phyloP scores from a whole-genome alignment of 306 rosid genomes.

The Bauhinia variegata region DNA sequence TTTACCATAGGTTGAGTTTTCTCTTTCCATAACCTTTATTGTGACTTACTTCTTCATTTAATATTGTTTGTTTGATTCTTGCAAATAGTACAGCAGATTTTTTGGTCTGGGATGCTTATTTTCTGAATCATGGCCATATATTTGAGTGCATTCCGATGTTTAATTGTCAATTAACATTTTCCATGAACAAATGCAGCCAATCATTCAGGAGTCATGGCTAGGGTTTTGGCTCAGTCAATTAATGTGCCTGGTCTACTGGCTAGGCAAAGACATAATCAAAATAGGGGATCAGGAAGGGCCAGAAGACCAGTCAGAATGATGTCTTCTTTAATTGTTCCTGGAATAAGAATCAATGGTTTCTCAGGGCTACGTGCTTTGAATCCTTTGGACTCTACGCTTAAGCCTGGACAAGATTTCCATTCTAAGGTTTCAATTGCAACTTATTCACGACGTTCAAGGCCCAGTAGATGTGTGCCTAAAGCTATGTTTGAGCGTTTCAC shows the following conservation, averaged over 20 bases:
- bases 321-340: slow-evolving; percentile 52
- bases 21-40: slow-evolving; percentile 1
- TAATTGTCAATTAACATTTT: slow-evolving; percentile 20
- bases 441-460: slow-evolving; percentile 56
- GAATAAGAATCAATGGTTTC: slow-evolving; percentile 57
- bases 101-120: not conserved
- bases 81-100: not conserved
- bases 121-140: not conserved
- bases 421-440: slow-evolving; percentile 57
- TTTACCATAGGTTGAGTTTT: no score
- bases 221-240: slow-evolving; percentile 82
- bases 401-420: slow-evolving; percentile 60
- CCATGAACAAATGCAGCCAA: slow-evolving; percentile 37
- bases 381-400: slow-evolving; percentile 63
- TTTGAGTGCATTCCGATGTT: slow-evolving; percentile 28
- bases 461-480: slow-evolving; percentile 67
- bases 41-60: slow-evolving; percentile 12
- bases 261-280: slow-evolving; percentile 53
- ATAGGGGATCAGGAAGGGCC: slow-evolving; percentile 62
- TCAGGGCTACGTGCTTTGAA: slow-evolving; percentile 72
- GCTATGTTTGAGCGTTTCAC: slow-evolving; percentile 99
- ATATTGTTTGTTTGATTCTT: slow-evolving; percentile 1
- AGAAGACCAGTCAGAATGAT: slow-evolving; percentile 62
- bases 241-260: slow-evolving; percentile 64
- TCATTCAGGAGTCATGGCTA: slow-evolving; percentile 62